Evolutionary conservation across 352 stramenopile species (phyloP).

Genomic region (Pythium dissimile): DNA sequence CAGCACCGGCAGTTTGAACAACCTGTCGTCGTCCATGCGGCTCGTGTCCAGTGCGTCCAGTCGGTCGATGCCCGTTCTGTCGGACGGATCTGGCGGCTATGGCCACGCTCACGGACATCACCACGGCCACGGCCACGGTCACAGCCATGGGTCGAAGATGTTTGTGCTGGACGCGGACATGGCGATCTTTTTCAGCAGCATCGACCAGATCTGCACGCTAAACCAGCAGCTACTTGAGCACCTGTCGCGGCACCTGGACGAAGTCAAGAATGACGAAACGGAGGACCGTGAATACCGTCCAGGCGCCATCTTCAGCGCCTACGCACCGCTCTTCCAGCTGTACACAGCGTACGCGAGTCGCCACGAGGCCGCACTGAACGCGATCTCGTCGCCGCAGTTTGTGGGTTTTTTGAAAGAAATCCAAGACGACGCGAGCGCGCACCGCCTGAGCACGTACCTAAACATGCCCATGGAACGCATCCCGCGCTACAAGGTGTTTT

Average conservation of each 20-base stretch:
- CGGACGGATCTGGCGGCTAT: background rate
- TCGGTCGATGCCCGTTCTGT: conserved; percentile 6
- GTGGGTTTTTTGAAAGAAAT: conserved; percentile 68
- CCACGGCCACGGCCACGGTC: background rate
- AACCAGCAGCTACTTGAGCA: conserved; percentile 88
- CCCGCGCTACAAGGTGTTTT: conserved; percentile 78
- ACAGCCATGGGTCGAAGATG: conserved; percentile 38
- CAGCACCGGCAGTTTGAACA: conserved; percentile 49
- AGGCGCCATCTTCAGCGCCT: conserved; percentile 84
- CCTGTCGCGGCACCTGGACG: conserved; percentile 70
- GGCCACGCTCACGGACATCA: background rate
- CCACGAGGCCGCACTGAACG: conserved; percentile 61
- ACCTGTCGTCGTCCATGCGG: conserved; percentile 26
- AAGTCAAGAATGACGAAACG: conserved; percentile 38
- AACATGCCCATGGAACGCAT: conserved; percentile 88
- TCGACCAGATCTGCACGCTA: conserved; percentile 85
- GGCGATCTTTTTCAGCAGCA: conserved; percentile 86
- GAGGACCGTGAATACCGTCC: conserved; percentile 26
- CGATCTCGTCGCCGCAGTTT: conserved; percentile 77
- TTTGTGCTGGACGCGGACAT: conserved; percentile 82
- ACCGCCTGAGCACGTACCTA: conserved; percentile 67
- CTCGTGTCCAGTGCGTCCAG: conserved; percentile 13
- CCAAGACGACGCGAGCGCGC: conserved; percentile 53
- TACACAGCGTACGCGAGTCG: conserved; percentile 85
- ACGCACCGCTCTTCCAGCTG: conserved; percentile 79